Base-by-base conservation (phyloP, 495 filamentous ascomycete genomes). In the Podospora sp. region DNA sequence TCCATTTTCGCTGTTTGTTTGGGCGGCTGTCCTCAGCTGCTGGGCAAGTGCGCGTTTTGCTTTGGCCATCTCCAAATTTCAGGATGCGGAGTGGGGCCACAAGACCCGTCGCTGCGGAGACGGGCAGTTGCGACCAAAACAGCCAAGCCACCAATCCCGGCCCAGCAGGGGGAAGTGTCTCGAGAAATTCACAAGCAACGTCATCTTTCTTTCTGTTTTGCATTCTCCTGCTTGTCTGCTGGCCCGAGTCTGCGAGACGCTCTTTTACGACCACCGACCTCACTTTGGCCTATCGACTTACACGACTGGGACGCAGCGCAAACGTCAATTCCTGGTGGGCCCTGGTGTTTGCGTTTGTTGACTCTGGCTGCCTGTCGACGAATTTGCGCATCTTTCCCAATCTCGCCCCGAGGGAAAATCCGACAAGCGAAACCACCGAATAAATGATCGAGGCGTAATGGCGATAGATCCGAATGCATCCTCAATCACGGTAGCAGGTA, bases 401-500 rank as follows among this genome's bases (percentile, higher is more conserved):
- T n/a, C 24, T 7, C 14, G 25, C 20, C 21, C 35, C 24, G 24
- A 12, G 40, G 20, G 60, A 51, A 20, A 2, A 49, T 2, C 6
- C 60, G 40, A 50, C 12, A 22, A 49, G 24, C 18, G 9, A 5
- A 29, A 18, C 16, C 22, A 49, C 62, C n/a, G 50, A 55, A n/a
- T 22, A 40, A 27, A 26, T 27, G 22, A 27, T 56, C 69, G 72
- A 68, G 20, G 76, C 75, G 67, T 26, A 57, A 63, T 67, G 60
- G 78, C 63, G 18, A 25, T 64, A 29, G 68, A 82, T 63, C 76
- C 80, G 11, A 78, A 78, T 60, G 79, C 80, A 29, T 80, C 80
- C 29, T 82, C 77, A 1, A 79, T 97, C 74, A 88, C 87, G 36
- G 89, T 91, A 68, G 83, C 87, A 65, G 83, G 84, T 86, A 78